Percentiles rank a stretch among this genome's conserved stretches.
phyloP scores from a whole-genome alignment of 495 filamentous ascomycete genomes.

The Neurospora sp. region DNA sequence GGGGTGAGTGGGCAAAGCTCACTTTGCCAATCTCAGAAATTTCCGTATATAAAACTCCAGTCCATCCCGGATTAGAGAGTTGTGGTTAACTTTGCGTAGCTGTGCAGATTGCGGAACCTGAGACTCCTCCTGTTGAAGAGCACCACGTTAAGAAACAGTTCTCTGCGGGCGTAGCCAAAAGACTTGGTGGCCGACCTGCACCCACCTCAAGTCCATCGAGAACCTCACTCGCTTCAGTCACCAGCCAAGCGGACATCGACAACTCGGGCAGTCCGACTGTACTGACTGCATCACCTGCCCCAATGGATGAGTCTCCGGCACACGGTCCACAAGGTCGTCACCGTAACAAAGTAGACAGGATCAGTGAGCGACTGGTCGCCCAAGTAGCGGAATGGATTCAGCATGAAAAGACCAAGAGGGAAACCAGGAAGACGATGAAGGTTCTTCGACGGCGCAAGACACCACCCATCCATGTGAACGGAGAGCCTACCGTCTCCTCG shows the following conservation, averaged over 20 bases:
- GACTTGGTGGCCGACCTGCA: slow-evolving; percentile 33
- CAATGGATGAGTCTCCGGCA: slow-evolving; percentile 20
- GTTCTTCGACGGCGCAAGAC: slow-evolving; percentile 21
- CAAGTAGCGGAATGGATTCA: slow-evolving; percentile 76
- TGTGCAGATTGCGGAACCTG: slow-evolving; percentile 41
- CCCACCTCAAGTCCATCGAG: slow-evolving; percentile 24
- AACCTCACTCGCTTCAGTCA: slow-evolving; percentile 25
- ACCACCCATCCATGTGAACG: slow-evolving; percentile 7
- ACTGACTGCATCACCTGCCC: slow-evolving; percentile 15
- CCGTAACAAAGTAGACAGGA: slow-evolving; percentile 28
- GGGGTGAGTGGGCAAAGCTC: slow-evolving; percentile 5
- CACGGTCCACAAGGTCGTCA: slow-evolving; percentile 19
- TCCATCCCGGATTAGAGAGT: not conserved
- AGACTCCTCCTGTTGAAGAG: slow-evolving; percentile 27
- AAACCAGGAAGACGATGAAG: slow-evolving; percentile 37
- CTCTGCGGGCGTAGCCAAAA: slow-evolving; percentile 28
- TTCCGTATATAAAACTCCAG: not conserved
- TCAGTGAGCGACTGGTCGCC: slow-evolving; percentile 47
- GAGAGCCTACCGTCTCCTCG: not conserved
- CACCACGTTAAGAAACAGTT: slow-evolving; percentile 32
- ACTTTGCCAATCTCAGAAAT: not conserved
- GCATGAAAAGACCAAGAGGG: slow-evolving; percentile 59
- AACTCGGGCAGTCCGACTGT: slow-evolving; percentile 10
- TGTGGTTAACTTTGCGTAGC: slow-evolving; percentile 23
- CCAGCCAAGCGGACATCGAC: slow-evolving; percentile 26